Conservation (phyloP, 2,329 filamentous ascomycete species). For the Sporothrix euskadiensis region DNA sequence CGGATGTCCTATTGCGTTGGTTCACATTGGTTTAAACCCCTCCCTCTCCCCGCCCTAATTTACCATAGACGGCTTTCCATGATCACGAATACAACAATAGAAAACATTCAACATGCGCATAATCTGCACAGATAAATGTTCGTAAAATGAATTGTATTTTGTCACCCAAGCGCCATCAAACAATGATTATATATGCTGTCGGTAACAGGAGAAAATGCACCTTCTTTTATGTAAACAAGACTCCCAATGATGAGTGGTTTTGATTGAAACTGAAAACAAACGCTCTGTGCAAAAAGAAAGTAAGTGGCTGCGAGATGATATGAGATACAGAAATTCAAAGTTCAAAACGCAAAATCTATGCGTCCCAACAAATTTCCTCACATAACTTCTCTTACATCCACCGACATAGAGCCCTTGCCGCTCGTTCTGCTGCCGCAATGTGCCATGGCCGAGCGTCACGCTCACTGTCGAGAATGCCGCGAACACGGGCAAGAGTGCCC, state of each 20-base stretch:
- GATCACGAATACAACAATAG: conserved; percentile 12
- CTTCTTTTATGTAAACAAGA: not conserved
- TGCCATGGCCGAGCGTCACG: conserved; percentile 74
- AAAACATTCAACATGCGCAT: conserved; percentile 20
- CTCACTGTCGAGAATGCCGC: conserved; percentile 61
- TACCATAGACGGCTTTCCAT: conserved; percentile 12
- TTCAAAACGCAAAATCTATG: not conserved
- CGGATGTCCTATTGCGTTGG: not conserved
- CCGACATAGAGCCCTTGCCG: conserved; percentile 63
- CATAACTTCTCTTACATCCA: conserved; percentile 53
- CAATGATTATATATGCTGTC: not conserved
- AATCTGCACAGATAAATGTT: not conserved
- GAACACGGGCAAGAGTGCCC: conserved; percentile 66
- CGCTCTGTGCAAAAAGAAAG: not conserved
- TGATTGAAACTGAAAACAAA: not conserved
- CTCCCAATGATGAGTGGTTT: not conserved
- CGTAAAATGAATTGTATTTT: not conserved
- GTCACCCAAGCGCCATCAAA: not conserved
- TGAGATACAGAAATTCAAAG: not conserved
- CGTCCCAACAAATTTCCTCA: not conserved
- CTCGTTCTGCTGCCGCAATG: conserved; percentile 69
- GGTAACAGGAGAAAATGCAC: not conserved
- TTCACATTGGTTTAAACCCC: not conserved
- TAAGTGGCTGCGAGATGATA: not conserved
- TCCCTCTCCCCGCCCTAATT: not conserved